Evolutionary conservation across 2,329 filamentous ascomycete species (phyloP), one percentile per base, ranked within the genome.

Genomic region (Fusarium camptoceras): DNA sequence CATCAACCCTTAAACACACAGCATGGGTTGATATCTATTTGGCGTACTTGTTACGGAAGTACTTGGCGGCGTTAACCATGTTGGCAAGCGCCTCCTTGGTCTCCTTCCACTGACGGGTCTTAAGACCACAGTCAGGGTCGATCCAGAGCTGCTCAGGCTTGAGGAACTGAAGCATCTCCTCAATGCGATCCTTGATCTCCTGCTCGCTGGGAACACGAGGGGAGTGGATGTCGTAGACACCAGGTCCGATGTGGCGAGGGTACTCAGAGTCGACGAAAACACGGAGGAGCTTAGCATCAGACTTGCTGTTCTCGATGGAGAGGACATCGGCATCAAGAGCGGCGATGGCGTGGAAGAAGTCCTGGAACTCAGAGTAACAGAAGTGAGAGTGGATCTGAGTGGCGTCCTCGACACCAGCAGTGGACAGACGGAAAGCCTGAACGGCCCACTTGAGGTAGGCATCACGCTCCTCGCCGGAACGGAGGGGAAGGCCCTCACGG

Each of bases 351-450:
- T 98, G 94, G 94, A 99, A 99, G 90, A 99, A 99, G 88, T 99
- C 96, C 87, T 99, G 96, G 93, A 99, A 99, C 89, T 99, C 96
- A 55, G 96, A 98, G 91, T 99, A 99, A 85, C 96, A 99, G 93
- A 99, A 99, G 89, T 99, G 96, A 72, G 94, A 98, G 92, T 99
- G 96, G 83, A 99, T 98, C 89, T 99, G 96, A 75, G 96, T 99
- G 64, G 92, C 93, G 84, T 99, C 94, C 85, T 94, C 86, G 68
- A 99, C 95, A 82, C 94, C 96, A 66, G 94, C 91, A 77, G 94
- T 97, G 74, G 95, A 91, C 75, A 99, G 93, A 82, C 93, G 94
- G 94, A 99, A 99, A 77, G 94, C 94, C 86, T 97, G 91, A 78
- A 99, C 96, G 67, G 96, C 96, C 96, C 96, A 99, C 77, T 92